phyloP scores from a whole-genome alignment of 805 yeast species.

The Saccharomycopsis vini region DNA sequence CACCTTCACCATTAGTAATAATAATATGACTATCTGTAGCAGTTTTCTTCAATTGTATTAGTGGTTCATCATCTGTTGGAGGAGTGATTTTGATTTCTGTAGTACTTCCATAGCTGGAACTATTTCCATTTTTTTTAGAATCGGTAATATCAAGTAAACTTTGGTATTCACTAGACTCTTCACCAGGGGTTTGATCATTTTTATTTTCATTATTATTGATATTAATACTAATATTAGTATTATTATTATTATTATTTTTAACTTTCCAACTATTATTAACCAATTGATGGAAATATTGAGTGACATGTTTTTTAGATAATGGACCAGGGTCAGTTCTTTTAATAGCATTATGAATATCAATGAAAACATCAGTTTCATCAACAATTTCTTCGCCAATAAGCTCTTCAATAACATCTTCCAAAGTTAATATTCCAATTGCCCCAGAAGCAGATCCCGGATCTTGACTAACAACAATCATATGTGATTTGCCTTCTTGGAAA shows the following conservation, averaged over 20 bases:
- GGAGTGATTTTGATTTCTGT: not conserved
- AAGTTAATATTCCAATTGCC: conserved; percentile 82
- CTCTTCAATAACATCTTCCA: conserved; percentile 98
- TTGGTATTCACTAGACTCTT: too few species aligned
- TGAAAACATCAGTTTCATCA: conserved; percentile 89
- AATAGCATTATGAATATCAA: conserved; percentile 83
- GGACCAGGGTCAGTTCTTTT: conserved; percentile 74
- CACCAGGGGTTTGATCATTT: not conserved
- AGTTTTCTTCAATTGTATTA: not conserved
- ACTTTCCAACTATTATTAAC: conserved; percentile 37
- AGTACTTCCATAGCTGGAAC: not conserved
- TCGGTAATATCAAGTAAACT: not conserved
- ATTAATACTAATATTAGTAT: not conserved
- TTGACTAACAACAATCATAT: conserved; percentile 88
- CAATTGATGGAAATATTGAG: conserved; percentile 57
- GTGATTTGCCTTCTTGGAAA: conserved; percentile 96
- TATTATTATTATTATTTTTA: not conserved
- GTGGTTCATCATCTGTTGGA: not conserved
- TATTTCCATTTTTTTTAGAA: not conserved
- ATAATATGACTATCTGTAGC: conserved; percentile 1
- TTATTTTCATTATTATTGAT: not conserved
- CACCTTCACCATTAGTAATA: conserved; percentile 12
- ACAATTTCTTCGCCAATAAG: conserved; percentile 95
- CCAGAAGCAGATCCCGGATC: conserved; percentile 79
- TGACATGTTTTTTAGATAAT: conserved; percentile 56